Evolutionary conservation across 202 grass and related monocot species (phyloP), one percentile per base, ranked within the genome.

Genomic region (Panicum hallii): DNA sequence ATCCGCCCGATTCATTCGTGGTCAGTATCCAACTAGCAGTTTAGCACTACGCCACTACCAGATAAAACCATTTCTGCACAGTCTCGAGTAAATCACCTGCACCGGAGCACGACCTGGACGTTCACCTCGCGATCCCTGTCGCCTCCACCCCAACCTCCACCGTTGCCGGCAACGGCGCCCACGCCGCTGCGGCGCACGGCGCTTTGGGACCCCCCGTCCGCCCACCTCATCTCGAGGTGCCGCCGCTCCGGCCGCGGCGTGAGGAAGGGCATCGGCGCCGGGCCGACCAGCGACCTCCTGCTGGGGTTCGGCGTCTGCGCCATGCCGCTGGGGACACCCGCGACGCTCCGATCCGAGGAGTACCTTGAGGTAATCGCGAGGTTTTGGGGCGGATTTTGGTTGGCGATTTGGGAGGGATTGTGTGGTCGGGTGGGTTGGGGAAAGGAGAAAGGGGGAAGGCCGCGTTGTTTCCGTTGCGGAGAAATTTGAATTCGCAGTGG

Each of bases 61-160:
- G 50, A 65, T 38, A 23, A 53, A 13, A 41, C 52, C 17, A 28
- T 20, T n/a, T 69, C 36, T 32, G 49, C 62, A 16, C 20, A 44
- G 15, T 43, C 63, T n/a, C 54, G 16, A 86, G 65, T 43, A 79
- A 46, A 57, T 78, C 75, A 97, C 95, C 95, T 94, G 92, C 95
- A 93, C 75, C 92, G 83, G 79, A 97, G 84, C 55, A 97, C 78
- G 11, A 97, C 95, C 88, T 94, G 92, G 23, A 97, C 89, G 45
- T 90, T 92, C 78, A 78, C 90, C 75, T 93, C 92, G 63, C 82
- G 64, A 65, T 88, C 90, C 66, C 72, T 85, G 19, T 91, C 88
- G 14, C 74, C 45, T 10, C 83, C 61, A 19, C 78, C 57, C 4
- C 53, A 36, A 14, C 55, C 1, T 9, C 46, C 17, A 28, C 60